Base-by-base conservation (phyloP, 257 asterid species). In the Galeopsis tetrahit region DNA sequence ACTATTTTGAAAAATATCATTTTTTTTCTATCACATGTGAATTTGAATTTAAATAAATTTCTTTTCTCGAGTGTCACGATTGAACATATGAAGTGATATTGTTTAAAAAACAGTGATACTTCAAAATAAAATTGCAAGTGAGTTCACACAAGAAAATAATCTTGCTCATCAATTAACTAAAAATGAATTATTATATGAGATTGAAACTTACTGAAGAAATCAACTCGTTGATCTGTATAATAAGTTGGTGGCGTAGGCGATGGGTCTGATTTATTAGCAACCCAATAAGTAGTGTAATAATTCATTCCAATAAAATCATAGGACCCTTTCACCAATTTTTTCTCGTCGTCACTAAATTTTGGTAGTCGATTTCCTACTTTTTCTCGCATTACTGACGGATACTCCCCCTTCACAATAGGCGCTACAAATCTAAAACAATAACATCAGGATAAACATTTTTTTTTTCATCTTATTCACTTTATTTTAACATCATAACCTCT, bases 231-330 rank as follows among this genome's bases (percentile, higher is more conserved):
- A 21, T 78, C 82, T 1, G 68, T 53, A 0, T 7, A 4, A 14
- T 78, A 78, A 43, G 57, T 73, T 62, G 68, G 63, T 15, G 34
- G 28, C 5, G 66, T 15, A 38, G 57, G 49, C 2, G 59, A 6
- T 6, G 40, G 11, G 3, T 21, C 51, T 3, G 71, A 68, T 0
- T 11, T 15, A 28, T 78, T 7, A 1, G 15, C 5, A 0, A 75
- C 82, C 52, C 51, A 78, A 40, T 34, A 4, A 32, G 75, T 63
- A 1, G 84, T 80, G 73, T 80, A 80, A 72, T 80, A 77, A 48
- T 80, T 80, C 71, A 80, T 34, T n/a, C 81, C 84, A 2, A 80
- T 66, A 33, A 75, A 80, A 15, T 80, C 81, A 7, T 66, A 80
- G 1, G 81, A 75, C 4, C 76, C 81, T 63, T 40, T 66, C 6